phyloP scores from a whole-genome alignment of 1,139 yeast genomes.

The Petasospora fabianii region DNA sequence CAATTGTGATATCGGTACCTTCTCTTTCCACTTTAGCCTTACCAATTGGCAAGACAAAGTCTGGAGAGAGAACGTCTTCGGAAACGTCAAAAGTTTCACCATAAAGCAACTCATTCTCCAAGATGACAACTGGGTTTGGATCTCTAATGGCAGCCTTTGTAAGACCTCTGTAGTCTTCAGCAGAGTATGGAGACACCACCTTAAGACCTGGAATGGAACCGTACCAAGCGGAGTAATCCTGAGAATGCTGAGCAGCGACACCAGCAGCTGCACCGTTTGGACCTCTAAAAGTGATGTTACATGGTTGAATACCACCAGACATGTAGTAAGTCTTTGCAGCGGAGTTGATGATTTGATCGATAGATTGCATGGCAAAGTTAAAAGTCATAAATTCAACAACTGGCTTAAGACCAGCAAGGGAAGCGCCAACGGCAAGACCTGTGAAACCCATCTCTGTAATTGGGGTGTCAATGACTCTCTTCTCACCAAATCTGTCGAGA shows the following conservation, averaged over 20 bases:
- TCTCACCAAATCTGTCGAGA: constrained; percentile 94
- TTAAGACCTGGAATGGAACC: constrained; percentile 97
- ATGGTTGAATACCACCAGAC: constrained; percentile 98
- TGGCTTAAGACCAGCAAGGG: constrained; percentile 95
- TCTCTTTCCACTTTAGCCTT: constrained; percentile 92
- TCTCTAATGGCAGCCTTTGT: constrained; percentile 96
- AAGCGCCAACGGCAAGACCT: constrained; percentile 96
- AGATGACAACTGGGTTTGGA: constrained; percentile 94
- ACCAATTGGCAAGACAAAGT: constrained; percentile 89
- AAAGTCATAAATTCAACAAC: constrained; percentile 98
- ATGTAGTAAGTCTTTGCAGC: constrained; percentile 98
- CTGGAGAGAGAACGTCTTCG: constrained; percentile 85
- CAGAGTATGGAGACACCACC: constrained; percentile 91
- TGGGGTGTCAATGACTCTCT: constrained; percentile 96
- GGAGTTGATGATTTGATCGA: constrained; percentile 96
- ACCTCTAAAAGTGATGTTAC: constrained; percentile 97
- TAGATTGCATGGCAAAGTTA: constrained; percentile 99
- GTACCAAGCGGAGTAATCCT: constrained; percentile 97
- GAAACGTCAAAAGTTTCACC: constrained; percentile 89
- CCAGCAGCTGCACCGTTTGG: constrained; percentile 99
- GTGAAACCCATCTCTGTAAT: constrained; percentile 99
- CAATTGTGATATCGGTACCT: constrained; percentile 87
- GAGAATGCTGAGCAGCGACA: constrained; percentile 99
- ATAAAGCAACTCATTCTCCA: constrained; percentile 93
- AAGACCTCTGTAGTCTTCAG: constrained; percentile 95